Percentiles rank a stretch among this genome's conserved stretches.
Evolutionary conservation across 495 filamentous ascomycete species (phyloP).

Genomic region (Immersiella caudata): DNA sequence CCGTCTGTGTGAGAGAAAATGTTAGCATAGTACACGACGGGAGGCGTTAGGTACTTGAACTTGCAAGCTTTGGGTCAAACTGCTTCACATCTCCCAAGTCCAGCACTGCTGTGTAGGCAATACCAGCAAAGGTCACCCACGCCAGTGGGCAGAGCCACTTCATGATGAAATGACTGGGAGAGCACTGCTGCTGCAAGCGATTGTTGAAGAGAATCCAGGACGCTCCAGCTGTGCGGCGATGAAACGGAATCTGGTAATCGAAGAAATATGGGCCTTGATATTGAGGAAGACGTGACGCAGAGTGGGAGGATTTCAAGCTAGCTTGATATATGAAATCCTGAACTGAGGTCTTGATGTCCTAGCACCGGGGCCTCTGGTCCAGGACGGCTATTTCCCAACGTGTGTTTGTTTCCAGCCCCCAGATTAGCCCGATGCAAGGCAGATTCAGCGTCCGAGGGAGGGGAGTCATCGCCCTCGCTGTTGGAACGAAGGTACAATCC

Average conservation of each 20-base stretch:
- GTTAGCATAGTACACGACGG: background rate
- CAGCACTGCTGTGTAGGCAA: slow-evolving; percentile 5
- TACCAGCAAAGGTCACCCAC: background rate
- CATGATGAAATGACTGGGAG: background rate
- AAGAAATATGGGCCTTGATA: too few species aligned
- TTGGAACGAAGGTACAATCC: too few species aligned
- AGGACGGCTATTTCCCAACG: too few species aligned
- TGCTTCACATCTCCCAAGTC: slow-evolving; percentile 13
- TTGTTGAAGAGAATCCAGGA: too few species aligned
- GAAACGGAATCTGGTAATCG: too few species aligned
- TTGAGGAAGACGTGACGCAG: too few species aligned
- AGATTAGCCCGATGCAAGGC: background rate
- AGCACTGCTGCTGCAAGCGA: background rate
- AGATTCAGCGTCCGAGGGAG: background rate
- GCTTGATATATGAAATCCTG: too few species aligned
- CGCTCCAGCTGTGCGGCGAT: too few species aligned
- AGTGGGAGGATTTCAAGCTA: too few species aligned
- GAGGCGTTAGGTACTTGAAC: too few species aligned
- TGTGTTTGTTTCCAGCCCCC: background rate
- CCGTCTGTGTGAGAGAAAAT: background rate
- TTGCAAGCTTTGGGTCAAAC: slow-evolving; percentile 16
- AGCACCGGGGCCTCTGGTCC: too few species aligned
- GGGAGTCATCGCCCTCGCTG: background rate
- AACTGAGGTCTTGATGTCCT: too few species aligned
- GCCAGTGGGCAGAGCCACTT: slow-evolving; percentile 9